These are phyloP conservation scores for Trichoderma sp. DNA, from an alignment of 2,329 filamentous ascomycete species.

Conservation along the genomic window DNA sequence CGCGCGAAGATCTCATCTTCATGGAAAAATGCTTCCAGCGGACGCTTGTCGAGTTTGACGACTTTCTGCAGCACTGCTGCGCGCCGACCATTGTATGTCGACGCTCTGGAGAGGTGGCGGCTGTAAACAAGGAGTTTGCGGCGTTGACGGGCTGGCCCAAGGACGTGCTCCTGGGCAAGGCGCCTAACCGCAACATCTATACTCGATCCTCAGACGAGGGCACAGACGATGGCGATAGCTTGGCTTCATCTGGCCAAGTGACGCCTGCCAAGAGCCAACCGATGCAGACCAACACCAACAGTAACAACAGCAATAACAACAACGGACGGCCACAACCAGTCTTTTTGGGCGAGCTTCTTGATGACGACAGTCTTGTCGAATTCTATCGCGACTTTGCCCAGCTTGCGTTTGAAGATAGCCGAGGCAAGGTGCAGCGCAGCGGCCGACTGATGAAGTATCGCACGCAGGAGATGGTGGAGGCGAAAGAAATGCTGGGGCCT, in stretches of 20 bases:
- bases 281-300: conserved; percentile 43
- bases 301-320: conserved; percentile 42
- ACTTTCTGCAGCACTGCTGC: conserved; percentile 84
- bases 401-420: conserved; percentile 87
- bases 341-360: conserved; percentile 88
- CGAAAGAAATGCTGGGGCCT: conserved; percentile 39
- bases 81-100: conserved; percentile 91
- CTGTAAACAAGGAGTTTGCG: conserved; percentile 95
- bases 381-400: conserved; percentile 97
- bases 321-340: conserved; percentile 69
- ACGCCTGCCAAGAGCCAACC: conserved; percentile 52
- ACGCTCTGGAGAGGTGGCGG: conserved; percentile 90
- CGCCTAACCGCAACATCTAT: conserved; percentile 86
- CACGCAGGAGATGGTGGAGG: conserved; percentile 62
- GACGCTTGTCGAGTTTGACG: conserved; percentile 88
- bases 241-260: conserved; percentile 40
- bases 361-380: conserved; percentile 88
- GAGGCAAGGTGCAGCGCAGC: conserved; percentile 78
- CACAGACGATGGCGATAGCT: conserved; percentile 39
- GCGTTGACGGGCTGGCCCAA: conserved; percentile 93
- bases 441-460: conserved; percentile 91
- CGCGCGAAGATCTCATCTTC: conserved; percentile 86
- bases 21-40: conserved; percentile 98
- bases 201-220: conserved; percentile 46
- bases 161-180: conserved; percentile 82